These are phyloP conservation scores for Haematococcus lacustris DNA, from an alignment of 139 green algal species.

Conservation along the genomic window DNA sequence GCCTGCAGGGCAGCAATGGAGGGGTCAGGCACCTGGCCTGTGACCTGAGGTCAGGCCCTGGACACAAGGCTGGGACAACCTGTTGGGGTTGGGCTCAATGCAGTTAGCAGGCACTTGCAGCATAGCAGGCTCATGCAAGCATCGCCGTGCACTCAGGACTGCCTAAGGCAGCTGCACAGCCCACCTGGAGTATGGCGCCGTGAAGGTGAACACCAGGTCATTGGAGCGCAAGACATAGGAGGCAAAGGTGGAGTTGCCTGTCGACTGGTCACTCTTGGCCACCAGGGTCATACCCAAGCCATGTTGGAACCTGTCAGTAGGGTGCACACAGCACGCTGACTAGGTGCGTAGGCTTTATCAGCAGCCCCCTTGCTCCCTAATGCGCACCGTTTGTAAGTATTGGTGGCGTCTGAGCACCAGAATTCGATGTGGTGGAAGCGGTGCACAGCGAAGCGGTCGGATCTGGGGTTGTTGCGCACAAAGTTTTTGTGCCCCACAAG, in stretches of 20 bases:
- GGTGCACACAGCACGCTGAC: too few species aligned
- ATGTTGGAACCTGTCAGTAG: slow-evolving; percentile 84
- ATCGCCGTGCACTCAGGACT: too few species aligned
- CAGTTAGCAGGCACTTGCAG: too few species aligned
- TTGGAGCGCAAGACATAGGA: slow-evolving; percentile 77
- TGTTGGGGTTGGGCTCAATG: too few species aligned
- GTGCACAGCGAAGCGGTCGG: slow-evolving; percentile 69
- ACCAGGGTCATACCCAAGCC: slow-evolving; percentile 87
- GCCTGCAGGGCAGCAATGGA: too few species aligned
- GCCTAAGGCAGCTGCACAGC: too few species aligned
- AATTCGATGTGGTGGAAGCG: slow-evolving; percentile 95
- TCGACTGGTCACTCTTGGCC: slow-evolving; percentile 82
- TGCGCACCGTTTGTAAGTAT: slow-evolving; percentile 57
- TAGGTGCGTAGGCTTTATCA: too few species aligned
- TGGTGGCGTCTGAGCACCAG: slow-evolving; percentile 86
- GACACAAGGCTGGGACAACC: too few species aligned
- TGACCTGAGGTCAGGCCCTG: too few species aligned
- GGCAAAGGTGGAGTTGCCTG: slow-evolving; percentile 76
- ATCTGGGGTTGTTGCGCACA: slow-evolving; percentile 58
- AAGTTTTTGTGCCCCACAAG: slow-evolving; percentile 57
- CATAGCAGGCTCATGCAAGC: too few species aligned
- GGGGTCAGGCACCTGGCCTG: too few species aligned
- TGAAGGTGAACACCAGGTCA: slow-evolving; percentile 90
- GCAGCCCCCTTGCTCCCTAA: too few species aligned
- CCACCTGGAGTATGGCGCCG: slow-evolving; percentile 76